These are phyloP conservation scores for Olyra latifolia DNA, from an alignment of 176 grass and related monocot species.

Conservation along the genomic window DNA sequence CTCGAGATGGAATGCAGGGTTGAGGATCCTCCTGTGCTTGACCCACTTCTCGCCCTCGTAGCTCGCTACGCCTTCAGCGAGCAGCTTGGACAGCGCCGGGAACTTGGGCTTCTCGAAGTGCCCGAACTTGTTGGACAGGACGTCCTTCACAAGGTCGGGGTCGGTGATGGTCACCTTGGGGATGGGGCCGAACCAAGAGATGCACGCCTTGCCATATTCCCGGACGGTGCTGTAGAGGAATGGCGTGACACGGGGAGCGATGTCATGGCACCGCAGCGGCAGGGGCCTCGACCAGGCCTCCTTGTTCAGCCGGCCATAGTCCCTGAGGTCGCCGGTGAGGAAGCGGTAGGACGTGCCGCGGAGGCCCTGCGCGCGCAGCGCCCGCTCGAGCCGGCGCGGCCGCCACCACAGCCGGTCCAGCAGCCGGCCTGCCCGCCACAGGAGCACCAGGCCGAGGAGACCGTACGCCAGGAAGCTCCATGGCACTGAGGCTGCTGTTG, in stretches of 20 bases:
- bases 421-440: slow-evolving; percentile 34
- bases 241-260: slow-evolving; percentile 37
- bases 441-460: slow-evolving; percentile 3
- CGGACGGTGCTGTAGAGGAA: slow-evolving; percentile 39
- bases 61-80: slow-evolving; percentile 7
- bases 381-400: slow-evolving; percentile 48
- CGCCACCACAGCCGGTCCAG: slow-evolving; percentile 43
- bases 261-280: slow-evolving; percentile 49
- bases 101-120: slow-evolving; percentile 48
- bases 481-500: not conserved
- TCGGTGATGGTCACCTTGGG: slow-evolving; percentile 51
- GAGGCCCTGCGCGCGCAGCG: slow-evolving; percentile 57
- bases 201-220: slow-evolving; percentile 44
- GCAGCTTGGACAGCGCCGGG: slow-evolving; percentile 2
- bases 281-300: slow-evolving; percentile 44
- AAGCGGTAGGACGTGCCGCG: slow-evolving; percentile 49
- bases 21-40: slow-evolving; percentile 48
- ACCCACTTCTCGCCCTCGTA: slow-evolving; percentile 47
- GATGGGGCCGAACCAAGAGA: slow-evolving; percentile 54
- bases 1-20: slow-evolving; percentile 47
- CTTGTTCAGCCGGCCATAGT: slow-evolving; percentile 14
- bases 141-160: slow-evolving; percentile 39
- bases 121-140: slow-evolving; percentile 53
- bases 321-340: slow-evolving; percentile 43
- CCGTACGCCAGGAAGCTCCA: slow-evolving; percentile 34